These are phyloP conservation scores for Austroboletus niveus DNA, from an alignment of 1,284 basidiomycete genomes.

Conservation along the genomic window DNA sequence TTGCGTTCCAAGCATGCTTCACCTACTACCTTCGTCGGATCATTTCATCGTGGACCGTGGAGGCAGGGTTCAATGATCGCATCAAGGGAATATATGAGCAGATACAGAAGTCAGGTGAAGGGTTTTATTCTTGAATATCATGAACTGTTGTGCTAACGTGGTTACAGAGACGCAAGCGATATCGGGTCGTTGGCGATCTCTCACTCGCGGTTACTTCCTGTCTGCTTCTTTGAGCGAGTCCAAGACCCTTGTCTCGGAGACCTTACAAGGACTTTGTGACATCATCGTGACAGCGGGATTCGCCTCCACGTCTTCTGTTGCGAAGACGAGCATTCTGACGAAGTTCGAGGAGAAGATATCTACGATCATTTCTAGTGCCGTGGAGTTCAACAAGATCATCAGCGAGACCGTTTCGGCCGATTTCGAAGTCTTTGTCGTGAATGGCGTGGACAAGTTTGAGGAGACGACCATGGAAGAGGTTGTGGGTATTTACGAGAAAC, in stretches of 20 bases:
- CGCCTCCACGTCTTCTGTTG: background rate
- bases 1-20: slow-evolving; percentile 12
- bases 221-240: background rate
- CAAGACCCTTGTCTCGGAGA: background rate
- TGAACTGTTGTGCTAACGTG: background rate
- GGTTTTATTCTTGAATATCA: background rate
- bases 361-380: slow-evolving; percentile 7
- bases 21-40: background rate
- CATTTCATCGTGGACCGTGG: slow-evolving; percentile 13
- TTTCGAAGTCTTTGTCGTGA: slow-evolving; percentile 6
- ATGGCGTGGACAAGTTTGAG: slow-evolving; percentile 2
- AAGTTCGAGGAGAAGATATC: slow-evolving; percentile 7
- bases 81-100: slow-evolving; percentile 5
- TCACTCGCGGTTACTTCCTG: slow-evolving; percentile 12
- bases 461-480: slow-evolving; percentile 12
- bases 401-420: slow-evolving; percentile 13
- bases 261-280: slow-evolving; percentile 5
- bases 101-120: slow-evolving; percentile 6
- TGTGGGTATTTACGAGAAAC: background rate
- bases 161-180: background rate
- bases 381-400: slow-evolving; percentile 8
- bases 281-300: slow-evolving; percentile 9
- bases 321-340: background rate
- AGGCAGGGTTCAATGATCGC: background rate
- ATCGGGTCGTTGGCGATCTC: slow-evolving; percentile 14